phyloP scores from a whole-genome alignment of 164 flowering plant species.

The Chimonanthus praecox region DNA sequence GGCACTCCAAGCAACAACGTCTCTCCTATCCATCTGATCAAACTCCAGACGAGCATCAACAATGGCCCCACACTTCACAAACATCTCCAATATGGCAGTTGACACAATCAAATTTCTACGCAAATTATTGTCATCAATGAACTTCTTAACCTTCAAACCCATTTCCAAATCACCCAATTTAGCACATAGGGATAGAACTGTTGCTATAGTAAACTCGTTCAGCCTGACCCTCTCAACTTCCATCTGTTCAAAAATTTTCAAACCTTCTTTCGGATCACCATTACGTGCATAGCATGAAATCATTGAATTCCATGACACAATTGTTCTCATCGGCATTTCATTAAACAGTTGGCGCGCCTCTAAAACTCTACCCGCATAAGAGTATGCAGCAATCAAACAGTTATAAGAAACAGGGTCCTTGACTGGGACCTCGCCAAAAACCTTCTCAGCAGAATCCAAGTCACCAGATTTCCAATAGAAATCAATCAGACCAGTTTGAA shows the following conservation, averaged over 20 bases:
- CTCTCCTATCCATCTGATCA: constrained; percentile 33
- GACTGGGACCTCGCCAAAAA: constrained; percentile 34
- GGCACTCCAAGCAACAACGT: constrained; percentile 49
- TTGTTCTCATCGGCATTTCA: constrained; percentile 32
- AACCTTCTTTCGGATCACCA: constrained; percentile 28
- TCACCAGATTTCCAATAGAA: constrained; percentile 36
- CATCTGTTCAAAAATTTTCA: constrained; percentile 36
- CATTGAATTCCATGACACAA: constrained; percentile 52
- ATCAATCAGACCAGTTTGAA: constrained; percentile 37
- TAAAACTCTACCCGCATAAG: constrained; percentile 31
- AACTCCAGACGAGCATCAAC: constrained; percentile 39
- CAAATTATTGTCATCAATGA: constrained; percentile 29
- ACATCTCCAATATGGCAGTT: constrained; percentile 47
- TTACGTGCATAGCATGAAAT: constrained; percentile 42
- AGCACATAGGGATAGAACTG: constrained; percentile 39
- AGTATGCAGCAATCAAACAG: constrained; percentile 43
- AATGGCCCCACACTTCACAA: constrained; percentile 44
- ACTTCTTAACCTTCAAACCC: constrained; percentile 37
- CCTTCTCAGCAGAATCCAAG: constrained; percentile 26
- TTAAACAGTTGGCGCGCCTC: constrained; percentile 35
- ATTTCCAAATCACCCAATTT: constrained; percentile 35
- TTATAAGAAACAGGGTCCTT: constrained; percentile 39
- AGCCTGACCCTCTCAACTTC: constrained; percentile 23
- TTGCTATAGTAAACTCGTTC: constrained; percentile 39
- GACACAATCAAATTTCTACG: constrained; percentile 27